Percentiles rank a stretch among this genome's conserved stretches.
Evolutionary conservation across 176 grass and related monocot genomes (phyloP).

Genomic region (Zoysia pacifica): DNA sequence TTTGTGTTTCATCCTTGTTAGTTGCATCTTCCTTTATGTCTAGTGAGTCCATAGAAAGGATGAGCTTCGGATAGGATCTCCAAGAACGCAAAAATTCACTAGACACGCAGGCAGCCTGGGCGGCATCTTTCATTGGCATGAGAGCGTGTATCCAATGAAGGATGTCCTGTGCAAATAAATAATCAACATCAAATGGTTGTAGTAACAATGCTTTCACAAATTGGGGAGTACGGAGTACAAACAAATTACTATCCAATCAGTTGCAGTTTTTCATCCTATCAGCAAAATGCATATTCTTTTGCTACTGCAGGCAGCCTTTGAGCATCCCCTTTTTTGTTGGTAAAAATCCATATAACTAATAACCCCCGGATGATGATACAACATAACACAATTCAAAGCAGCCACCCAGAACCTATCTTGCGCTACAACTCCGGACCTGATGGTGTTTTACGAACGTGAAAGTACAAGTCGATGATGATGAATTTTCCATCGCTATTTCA

Average conservation of each 20-base stretch:
- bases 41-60: background rate
- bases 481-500: too few relatives aligned
- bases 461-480: too few relatives aligned
- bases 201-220: background rate
- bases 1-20: background rate
- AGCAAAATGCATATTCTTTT: background rate
- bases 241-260: too few relatives aligned
- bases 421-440: too few relatives aligned
- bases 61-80: slow-evolving; percentile 15
- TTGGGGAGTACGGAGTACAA: too few relatives aligned
- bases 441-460: too few relatives aligned
- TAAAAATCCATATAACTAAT: too few relatives aligned
- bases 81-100: slow-evolving; percentile 3
- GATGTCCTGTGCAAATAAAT: background rate
- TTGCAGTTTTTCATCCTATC: too few relatives aligned
- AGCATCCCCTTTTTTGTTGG: background rate
- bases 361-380: too few relatives aligned
- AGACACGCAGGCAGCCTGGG: slow-evolving; percentile 7
- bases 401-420: background rate
- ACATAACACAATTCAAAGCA: too few relatives aligned
- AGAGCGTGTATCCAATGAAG: background rate
- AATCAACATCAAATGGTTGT: background rate
- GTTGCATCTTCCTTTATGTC: background rate
- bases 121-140: slow-evolving; percentile 20
- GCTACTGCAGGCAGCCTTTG: background rate